Percentiles rank a stretch among this genome's conserved stretches.
Evolutionary conservation across 805 yeast genomes (phyloP).

Genomic region (Lipomyces sp.): DNA sequence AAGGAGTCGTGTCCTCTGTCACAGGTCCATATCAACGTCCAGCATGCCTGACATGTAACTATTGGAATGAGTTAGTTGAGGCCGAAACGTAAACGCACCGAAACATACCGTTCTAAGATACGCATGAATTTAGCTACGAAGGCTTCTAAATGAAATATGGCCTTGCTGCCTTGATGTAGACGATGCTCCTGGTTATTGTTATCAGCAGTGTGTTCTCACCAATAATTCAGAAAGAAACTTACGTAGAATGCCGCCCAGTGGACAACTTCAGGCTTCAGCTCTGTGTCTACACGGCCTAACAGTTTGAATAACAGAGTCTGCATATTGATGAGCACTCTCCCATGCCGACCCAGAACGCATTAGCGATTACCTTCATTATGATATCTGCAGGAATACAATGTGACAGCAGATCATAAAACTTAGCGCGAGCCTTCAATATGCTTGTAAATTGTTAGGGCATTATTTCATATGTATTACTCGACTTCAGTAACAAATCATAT

Average conservation of each 20-base stretch:
- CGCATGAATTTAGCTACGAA: slow-evolving; percentile 90
- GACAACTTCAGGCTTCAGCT: slow-evolving; percentile 41
- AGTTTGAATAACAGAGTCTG: slow-evolving; percentile 51
- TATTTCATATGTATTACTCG: neutral
- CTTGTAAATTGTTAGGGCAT: slow-evolving; percentile 18
- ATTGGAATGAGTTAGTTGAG: neutral
- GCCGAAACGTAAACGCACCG: neutral
- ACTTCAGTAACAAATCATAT: neutral
- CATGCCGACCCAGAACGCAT: slow-evolving; percentile 2
- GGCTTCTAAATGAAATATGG: slow-evolving; percentile 94
- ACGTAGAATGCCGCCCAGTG: slow-evolving; percentile 38
- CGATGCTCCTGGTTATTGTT: slow-evolving; percentile 70
- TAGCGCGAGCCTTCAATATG: slow-evolving; percentile 61
- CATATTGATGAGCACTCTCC: slow-evolving; percentile 6
- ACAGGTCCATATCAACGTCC: neutral
- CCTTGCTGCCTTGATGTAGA: slow-evolving; percentile 80
- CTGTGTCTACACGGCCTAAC: slow-evolving; percentile 41
- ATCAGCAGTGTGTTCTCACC: neutral
- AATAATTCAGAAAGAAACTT: neutral
- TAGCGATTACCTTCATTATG: slow-evolving; percentile 57
- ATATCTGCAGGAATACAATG: slow-evolving; percentile 91
- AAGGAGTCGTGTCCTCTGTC: neutral
- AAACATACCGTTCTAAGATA: slow-evolving; percentile 53
- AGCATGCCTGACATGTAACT: slow-evolving; percentile 1
- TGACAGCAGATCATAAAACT: slow-evolving; percentile 77